Evolutionary conservation across 768 basidiomycete species (phyloP).

Genomic region (Vishniacozyma victoriae): DNA sequence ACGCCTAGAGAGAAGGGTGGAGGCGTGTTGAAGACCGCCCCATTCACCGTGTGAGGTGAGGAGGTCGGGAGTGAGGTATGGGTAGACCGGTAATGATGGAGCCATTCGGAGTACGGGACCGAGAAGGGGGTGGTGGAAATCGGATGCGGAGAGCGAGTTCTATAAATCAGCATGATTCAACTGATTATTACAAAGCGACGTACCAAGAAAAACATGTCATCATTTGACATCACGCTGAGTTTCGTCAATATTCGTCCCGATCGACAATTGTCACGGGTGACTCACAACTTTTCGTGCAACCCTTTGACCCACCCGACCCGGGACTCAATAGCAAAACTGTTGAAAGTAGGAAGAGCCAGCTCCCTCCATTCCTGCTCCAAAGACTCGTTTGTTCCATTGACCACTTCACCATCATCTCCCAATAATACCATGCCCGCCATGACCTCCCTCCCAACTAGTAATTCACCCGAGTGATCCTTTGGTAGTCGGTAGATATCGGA

Average conservation of each 20-base stretch:
- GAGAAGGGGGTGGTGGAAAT: constrained; percentile 41
- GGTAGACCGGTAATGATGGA: constrained; percentile 22
- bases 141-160: constrained; percentile 18
- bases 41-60: constrained; percentile 39
- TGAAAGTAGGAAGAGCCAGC: constrained; percentile 32
- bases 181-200: neutral
- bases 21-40: constrained; percentile 42
- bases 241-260: too few species aligned
- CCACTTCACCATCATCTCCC: constrained; percentile 1
- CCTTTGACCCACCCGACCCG: constrained; percentile 34
- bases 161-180: neutral
- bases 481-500: constrained; percentile 35
- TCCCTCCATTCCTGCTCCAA: constrained; percentile 27
- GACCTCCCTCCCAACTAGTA: neutral
- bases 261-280: too few species aligned
- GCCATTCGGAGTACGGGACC: constrained; percentile 38
- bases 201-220: constrained; percentile 45
- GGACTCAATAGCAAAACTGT: constrained; percentile 41
- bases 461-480: neutral
- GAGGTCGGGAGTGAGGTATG: constrained; percentile 8
- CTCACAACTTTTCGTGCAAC: constrained; percentile 38
- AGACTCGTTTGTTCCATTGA: neutral
- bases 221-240: constrained; percentile 38
- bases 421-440: neutral
- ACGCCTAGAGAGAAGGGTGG: constrained; percentile 26